Evolutionary conservation across 176 grass and related monocot genomes (phyloP), one percentile per base, ranked within the genome.

Genomic region (Panicum miliaceum): DNA sequence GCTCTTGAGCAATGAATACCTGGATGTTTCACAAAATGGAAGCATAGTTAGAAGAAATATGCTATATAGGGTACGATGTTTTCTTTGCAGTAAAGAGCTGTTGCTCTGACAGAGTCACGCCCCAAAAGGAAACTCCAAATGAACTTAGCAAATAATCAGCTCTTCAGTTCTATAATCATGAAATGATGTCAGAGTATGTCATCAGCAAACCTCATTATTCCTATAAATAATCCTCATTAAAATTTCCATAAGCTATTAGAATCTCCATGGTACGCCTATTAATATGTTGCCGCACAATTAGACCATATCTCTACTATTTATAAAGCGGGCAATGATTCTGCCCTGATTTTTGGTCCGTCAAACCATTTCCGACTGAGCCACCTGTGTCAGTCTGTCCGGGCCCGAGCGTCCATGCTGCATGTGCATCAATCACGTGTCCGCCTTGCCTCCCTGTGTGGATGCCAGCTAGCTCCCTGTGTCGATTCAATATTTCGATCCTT

Each of bases 1-100:
- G 93, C 84, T 99, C 96, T 81, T 99, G 93, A 6, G 91, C 96
- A 36, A 96, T 94, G 38, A 99, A 99, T 83, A 85, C 81, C 93
- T 99, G 80, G 50, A 92, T 18, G 64, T 32, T 81, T 78, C 23
- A 80, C 61, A 86, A 86, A 23, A 82, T 48, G 18, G 18, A 51
- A 90, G 58, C 67, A 88, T 71, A 86, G 23, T 74, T 66, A 78
- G 64, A 72, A 71, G 18, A 81, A 86, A 71, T 43, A 71, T 61
- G 37, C 10, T 41, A 50, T 54, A 68, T 75, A 57, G 80, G 64
- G 50, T 79, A 22, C 18, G 14, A 32, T 41, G 25, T 36, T 67
- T 47, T 58, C 47, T 34, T 81, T 60, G 64, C 41, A 73, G 37
- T 27, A 82, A 47, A 81, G 26, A 59, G 65, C 10, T 78, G 19